These are phyloP conservation scores for Sporothrix pallida DNA, from an alignment of 2,329 filamentous ascomycete species.

Conservation along the genomic window DNA sequence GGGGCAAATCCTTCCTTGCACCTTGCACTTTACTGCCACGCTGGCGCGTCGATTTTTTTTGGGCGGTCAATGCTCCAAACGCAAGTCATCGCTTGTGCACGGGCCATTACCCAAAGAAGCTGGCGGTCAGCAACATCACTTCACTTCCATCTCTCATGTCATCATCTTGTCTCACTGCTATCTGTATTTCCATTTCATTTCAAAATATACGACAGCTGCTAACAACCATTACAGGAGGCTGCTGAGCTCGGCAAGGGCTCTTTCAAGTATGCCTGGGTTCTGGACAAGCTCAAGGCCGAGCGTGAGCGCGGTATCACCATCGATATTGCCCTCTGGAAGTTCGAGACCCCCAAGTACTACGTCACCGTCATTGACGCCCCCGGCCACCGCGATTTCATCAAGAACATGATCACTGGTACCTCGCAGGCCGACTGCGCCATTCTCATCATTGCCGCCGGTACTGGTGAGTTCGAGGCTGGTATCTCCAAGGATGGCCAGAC, in stretches of 20 bases:
- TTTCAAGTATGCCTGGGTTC: conserved; percentile 99
- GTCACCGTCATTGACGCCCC: conserved; percentile 99
- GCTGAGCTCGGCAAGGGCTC: conserved; percentile 99
- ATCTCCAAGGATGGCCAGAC: conserved; percentile 99
- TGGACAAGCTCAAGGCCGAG: conserved; percentile 99
- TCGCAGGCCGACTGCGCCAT: conserved; percentile 99
- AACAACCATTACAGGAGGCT: conserved; percentile 72
- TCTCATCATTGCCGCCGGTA: conserved; percentile 99
- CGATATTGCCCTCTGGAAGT: conserved; percentile 99
- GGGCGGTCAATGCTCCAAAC: conserved; percentile 29
- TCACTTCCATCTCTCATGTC: neutral
- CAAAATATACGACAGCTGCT: conserved; percentile 20
- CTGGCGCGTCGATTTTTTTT: conserved; percentile 36
- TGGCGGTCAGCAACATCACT: neutral
- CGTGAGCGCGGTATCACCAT: conserved; percentile 99
- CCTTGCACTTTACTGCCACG: conserved; percentile 38
- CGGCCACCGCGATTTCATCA: conserved; percentile 99
- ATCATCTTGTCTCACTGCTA: neutral
- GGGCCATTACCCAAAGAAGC: conserved; percentile 18
- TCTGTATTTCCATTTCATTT: neutral
- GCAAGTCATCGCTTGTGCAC: conserved; percentile 30
- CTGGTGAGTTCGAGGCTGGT: conserved; percentile 99
- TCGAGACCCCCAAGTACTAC: conserved; percentile 97
- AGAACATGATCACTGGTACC: conserved; percentile 99
- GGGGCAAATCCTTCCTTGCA: conserved; percentile 32